A percentile compares a stretch with the other conserved stretches of the same genome.
These are phyloP conservation scores for Botrytis sinoallii DNA, from an alignment of 2,329 filamentous ascomycete species.

Conservation along the genomic window DNA sequence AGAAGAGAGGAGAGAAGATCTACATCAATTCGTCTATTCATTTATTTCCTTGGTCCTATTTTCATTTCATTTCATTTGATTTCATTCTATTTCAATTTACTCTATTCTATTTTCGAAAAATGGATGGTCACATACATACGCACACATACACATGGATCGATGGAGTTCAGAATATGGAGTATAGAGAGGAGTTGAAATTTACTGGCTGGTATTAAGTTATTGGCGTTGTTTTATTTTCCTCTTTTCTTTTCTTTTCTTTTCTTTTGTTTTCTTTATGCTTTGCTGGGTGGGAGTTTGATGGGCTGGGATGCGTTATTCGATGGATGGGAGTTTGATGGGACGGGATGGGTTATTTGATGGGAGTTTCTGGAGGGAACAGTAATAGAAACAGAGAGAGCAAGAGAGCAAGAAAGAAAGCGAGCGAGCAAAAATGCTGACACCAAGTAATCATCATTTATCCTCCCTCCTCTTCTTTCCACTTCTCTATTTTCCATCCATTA, in stretches of 20 bases:
- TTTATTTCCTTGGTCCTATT: not conserved
- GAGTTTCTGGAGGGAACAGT: not conserved
- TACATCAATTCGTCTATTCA: not conserved
- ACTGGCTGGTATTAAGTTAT: not conserved
- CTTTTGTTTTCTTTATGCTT: not conserved
- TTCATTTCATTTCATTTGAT: not conserved
- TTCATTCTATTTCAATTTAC: not conserved
- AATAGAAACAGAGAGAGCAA: too few relatives aligned
- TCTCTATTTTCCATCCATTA: too few relatives aligned
- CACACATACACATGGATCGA: not conserved
- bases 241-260: not conserved
- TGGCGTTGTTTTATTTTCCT: not conserved
- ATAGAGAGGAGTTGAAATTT: not conserved
- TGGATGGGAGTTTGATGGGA: not conserved
- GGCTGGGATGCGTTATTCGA: not conserved
- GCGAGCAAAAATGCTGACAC: not conserved
- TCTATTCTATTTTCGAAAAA: not conserved
- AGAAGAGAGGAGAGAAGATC: not conserved
- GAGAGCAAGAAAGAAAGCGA: not conserved
- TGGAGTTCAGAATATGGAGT: not conserved
- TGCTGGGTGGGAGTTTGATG: not conserved
- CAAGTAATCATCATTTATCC: not conserved
- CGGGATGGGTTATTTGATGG: not conserved
- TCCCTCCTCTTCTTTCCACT: too few relatives aligned
- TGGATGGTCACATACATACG: not conserved